phyloP scores from a whole-genome alignment of 1,139 yeast genomes.

The Geotrichum fermentans region DNA sequence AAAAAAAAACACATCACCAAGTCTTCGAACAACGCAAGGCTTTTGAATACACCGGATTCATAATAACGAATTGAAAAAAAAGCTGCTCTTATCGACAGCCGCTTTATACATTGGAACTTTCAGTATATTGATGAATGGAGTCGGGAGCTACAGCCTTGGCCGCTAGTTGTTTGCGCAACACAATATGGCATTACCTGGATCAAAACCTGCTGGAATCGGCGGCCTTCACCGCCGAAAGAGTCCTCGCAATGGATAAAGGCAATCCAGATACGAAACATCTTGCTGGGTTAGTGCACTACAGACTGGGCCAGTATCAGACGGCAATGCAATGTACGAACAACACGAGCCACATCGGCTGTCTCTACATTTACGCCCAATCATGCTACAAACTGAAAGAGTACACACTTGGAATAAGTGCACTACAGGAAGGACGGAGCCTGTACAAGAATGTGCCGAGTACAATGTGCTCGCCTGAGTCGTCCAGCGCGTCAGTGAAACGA shows the following conservation, averaged over 20 bases:
- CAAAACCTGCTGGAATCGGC: constrained; percentile 66
- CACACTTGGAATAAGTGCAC: constrained; percentile 60
- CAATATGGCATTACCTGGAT: constrained; percentile 64
- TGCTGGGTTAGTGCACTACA: constrained; percentile 57
- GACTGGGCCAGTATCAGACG: constrained; percentile 53
- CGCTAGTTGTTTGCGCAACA: constrained; percentile 23
- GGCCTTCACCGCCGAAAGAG: constrained; percentile 73
- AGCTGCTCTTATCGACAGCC: too few relatives aligned
- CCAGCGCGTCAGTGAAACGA: constrained; percentile 5
- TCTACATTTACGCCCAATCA: constrained; percentile 62
- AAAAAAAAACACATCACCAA: too few relatives aligned
- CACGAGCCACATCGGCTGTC: constrained; percentile 61
- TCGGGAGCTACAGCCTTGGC: constrained; percentile 11
- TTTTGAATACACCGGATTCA: too few relatives aligned
- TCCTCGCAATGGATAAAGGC: constrained; percentile 51
- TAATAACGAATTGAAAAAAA: too few relatives aligned
- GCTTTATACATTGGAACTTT: too few relatives aligned
- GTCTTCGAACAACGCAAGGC: too few relatives aligned
- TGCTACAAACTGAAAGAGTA: constrained; percentile 54
- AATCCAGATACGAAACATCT: constrained; percentile 57
- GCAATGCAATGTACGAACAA: constrained; percentile 40
- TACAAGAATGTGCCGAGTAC: constrained; percentile 10
- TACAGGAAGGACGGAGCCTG: constrained; percentile 32
- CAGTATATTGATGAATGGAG: constrained; percentile 14
- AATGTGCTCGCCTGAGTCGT: neutral